These are phyloP conservation scores for Zymoseptoria pseudotritici DNA, from an alignment of 2,329 filamentous ascomycete genomes.

Conservation along the genomic window DNA sequence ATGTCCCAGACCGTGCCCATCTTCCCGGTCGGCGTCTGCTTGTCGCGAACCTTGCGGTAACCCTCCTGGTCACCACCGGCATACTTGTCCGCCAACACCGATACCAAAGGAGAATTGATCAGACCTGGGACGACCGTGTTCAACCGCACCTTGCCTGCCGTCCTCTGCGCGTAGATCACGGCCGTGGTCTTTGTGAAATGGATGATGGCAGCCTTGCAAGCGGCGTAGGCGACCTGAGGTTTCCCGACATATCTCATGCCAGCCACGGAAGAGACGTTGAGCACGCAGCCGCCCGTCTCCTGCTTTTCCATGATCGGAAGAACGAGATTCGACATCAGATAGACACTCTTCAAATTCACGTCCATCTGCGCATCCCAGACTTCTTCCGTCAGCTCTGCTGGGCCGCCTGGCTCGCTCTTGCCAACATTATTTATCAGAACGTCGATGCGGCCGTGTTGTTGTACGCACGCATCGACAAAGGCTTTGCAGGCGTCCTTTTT, in stretches of 20 bases:
- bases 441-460: constrained; percentile 50
- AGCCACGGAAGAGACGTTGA: constrained; percentile 38
- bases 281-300: constrained; percentile 33
- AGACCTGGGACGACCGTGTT: constrained; percentile 52
- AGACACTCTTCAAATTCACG: constrained; percentile 51
- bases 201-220: constrained; percentile 71
- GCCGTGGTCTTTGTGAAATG: constrained; percentile 72
- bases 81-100: constrained; percentile 40
- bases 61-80: constrained; percentile 41
- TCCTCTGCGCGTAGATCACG: constrained; percentile 45
- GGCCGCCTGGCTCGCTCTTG: constrained; percentile 46
- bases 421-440: constrained; percentile 57
- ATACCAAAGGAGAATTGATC: constrained; percentile 49
- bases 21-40: constrained; percentile 51
- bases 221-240: constrained; percentile 51
- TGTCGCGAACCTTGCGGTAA: constrained; percentile 46
- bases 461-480: constrained; percentile 46
- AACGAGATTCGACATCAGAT: constrained; percentile 46
- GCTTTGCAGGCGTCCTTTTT: constrained; percentile 45
- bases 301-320: constrained; percentile 50
- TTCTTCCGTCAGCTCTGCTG: constrained; percentile 43
- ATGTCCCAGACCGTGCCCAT: constrained; percentile 57
- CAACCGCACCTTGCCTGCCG: constrained; percentile 38
- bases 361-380: constrained; percentile 48
- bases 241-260: constrained; percentile 47